These are phyloP conservation scores for Ceratorhiza oryzae-sativae DNA, from an alignment of 1,284 basidiomycete genomes.

Conservation along the genomic window DNA sequence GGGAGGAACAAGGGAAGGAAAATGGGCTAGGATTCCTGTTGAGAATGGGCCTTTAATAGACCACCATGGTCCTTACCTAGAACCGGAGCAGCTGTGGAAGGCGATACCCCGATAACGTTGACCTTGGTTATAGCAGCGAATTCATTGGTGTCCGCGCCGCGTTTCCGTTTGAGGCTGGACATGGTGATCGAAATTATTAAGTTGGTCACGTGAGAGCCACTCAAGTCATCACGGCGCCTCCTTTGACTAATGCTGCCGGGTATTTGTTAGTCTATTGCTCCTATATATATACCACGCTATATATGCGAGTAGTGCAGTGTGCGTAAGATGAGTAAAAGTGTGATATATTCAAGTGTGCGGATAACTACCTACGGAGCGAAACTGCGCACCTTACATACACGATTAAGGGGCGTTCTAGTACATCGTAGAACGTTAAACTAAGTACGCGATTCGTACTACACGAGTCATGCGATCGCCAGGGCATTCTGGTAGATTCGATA, in stretches of 20 bases:
- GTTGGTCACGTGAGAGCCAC: background rate
- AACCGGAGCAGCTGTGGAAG: constrained; percentile 66
- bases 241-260: background rate
- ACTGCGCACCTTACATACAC: too few species aligned
- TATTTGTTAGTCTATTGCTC: background rate
- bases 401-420: too few species aligned
- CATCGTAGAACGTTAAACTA: too few species aligned
- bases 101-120: constrained; percentile 56
- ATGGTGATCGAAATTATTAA: constrained; percentile 8
- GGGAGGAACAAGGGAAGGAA: constrained; percentile 72
- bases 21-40: constrained; percentile 66
- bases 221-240: background rate
- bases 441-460: too few species aligned
- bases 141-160: constrained; percentile 8
- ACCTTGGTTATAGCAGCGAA: constrained; percentile 46
- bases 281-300: background rate
- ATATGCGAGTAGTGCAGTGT: background rate
- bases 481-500: too few species aligned
- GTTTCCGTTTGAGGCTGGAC: constrained; percentile 24
- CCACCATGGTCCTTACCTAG: constrained; percentile 65
- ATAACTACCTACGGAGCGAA: too few species aligned
- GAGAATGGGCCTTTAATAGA: constrained; percentile 43
- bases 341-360: too few species aligned
- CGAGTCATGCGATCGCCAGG: too few species aligned
- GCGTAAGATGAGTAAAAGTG: too few species aligned